Base-by-base conservation (phyloP, 1,284 basidiomycete genomes). In the Ustilago nuda region DNA sequence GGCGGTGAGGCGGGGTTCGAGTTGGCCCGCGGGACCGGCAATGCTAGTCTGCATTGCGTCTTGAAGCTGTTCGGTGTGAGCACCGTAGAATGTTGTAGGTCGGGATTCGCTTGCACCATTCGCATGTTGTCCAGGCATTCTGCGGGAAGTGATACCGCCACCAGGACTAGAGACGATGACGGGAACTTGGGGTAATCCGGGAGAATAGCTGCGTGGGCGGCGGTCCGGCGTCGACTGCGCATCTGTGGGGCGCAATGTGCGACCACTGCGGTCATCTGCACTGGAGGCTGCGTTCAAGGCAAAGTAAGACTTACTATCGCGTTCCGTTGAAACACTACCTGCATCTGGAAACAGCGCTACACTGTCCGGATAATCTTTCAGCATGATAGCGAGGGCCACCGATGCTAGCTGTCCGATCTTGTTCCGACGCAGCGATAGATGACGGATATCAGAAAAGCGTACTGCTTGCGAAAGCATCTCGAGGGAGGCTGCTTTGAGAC, bases 401-500 rank as follows among this genome's bases (percentile, higher is more conserved):
- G 75, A 74, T 13, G 73, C 76, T 9, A 66, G 56, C 43, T 67
- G 67, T 11, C 64, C 66, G 52, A 84, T 80, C 56, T 67, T 67
- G 73, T 83, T 83, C 37, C 79, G 76, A 33, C 83, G 77, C 8
- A 85, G 69, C 32, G 81, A 83, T 8, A 85, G 61, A 45, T 85
- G 84, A n/a, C 73, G 76, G 8, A 85, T 67, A 13, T 79, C 74
- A 6, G 82, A 84, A 52, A 63, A 70, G 2, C 82, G 82, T 30
- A 85, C 80, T 7, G 79, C 71, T 30, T 81, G 68, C 1, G 81
- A 78, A 0, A 85, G 61, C 59, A 77, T 56, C 39, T 84, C 82
- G 35, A 85, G 66, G 23, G 81, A 62, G 8, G 70, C 64, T 3
- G 79, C 66, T 43, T 79, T 76, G 17, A 85, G 67, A 11, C 67